Percentiles rank a stretch among this genome's conserved stretches.
Evolutionary conservation across 306 rosid genomes (phyloP).

Genomic region (Castanospermum australe): DNA sequence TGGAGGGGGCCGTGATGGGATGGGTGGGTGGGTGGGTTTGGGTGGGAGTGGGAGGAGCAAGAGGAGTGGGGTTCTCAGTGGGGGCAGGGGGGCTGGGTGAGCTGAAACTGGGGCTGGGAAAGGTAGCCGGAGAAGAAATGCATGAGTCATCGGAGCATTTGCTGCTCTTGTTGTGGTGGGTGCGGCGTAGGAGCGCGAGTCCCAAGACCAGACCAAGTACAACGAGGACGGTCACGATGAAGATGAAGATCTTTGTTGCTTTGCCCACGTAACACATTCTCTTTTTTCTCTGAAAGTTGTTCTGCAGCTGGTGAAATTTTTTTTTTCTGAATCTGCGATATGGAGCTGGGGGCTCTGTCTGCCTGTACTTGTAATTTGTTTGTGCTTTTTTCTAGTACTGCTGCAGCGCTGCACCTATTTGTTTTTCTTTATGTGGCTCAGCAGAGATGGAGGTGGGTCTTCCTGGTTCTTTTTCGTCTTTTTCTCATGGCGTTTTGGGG

Average conservation of each 20-base stretch:
- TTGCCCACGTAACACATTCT: constrained; percentile 91
- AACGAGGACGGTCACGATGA: constrained; percentile 68
- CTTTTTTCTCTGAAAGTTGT: background rate
- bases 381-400: background rate
- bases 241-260: constrained; percentile 99
- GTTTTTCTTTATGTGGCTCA: constrained; percentile 1
- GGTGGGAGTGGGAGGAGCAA: background rate
- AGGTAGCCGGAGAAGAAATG: constrained; percentile 37
- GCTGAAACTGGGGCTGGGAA: constrained; percentile 52
- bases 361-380: background rate
- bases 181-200: constrained; percentile 57
- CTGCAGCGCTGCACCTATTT: background rate
- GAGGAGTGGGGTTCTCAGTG: constrained; percentile 32
- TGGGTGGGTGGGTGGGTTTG: background rate
- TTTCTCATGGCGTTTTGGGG: constrained; percentile 69
- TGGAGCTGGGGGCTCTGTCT: constrained; percentile 13
- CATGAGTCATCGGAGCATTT: constrained; percentile 64
- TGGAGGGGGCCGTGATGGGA: background rate
- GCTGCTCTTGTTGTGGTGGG: constrained; percentile 34
- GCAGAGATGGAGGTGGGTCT: constrained; percentile 16
- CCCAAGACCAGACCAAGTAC: constrained; percentile 73
- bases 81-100: constrained; percentile 34
- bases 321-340: constrained; percentile 9
- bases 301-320: background rate
- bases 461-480: constrained; percentile 59